These are phyloP conservation scores for Bromus sterilis DNA, from an alignment of 176 grass and related monocot species.

Conservation along the genomic window DNA sequence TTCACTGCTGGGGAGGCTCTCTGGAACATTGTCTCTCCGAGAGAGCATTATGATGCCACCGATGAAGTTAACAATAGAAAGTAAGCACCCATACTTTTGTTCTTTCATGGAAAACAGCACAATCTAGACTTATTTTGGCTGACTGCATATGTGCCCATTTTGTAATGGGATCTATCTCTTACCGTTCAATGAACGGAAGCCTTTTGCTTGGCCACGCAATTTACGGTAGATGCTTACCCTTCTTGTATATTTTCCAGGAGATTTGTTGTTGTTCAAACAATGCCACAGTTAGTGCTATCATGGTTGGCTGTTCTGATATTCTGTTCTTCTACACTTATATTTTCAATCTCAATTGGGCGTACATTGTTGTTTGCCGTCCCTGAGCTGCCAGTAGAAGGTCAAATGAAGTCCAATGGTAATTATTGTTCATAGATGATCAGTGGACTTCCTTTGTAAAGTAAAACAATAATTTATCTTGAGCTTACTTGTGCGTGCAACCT, in stretches of 20 bases:
- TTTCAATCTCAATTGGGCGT: constrained; percentile 35
- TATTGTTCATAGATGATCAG: constrained; percentile 1
- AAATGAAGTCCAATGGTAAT: constrained; percentile 51
- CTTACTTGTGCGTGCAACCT: not conserved
- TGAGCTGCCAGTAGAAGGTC: constrained; percentile 19
- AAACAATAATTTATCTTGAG: not conserved
- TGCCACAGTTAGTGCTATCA: constrained; percentile 23
- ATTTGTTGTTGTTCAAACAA: constrained; percentile 16
- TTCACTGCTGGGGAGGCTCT: constrained; percentile 3
- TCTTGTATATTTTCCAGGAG: constrained; percentile 16
- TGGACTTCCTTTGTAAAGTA: not conserved
- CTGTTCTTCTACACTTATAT: constrained; percentile 25
- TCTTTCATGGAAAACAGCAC: not conserved
- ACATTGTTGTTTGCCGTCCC: constrained; percentile 31
- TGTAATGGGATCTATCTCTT: not conserved
- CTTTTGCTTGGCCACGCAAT: not conserved
- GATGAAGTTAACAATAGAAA: constrained; percentile 17
- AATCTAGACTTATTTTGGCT: not conserved
- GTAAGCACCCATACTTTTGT: not conserved
- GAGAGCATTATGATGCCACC: not conserved
- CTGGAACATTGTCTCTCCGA: not conserved
- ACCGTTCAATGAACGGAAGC: not conserved
- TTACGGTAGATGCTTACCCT: not conserved
- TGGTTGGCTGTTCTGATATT: constrained; percentile 34
- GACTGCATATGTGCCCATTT: not conserved